Base-by-base conservation (phyloP, 2,329 filamentous ascomycete genomes). In the Cyclaneusma minus region DNA sequence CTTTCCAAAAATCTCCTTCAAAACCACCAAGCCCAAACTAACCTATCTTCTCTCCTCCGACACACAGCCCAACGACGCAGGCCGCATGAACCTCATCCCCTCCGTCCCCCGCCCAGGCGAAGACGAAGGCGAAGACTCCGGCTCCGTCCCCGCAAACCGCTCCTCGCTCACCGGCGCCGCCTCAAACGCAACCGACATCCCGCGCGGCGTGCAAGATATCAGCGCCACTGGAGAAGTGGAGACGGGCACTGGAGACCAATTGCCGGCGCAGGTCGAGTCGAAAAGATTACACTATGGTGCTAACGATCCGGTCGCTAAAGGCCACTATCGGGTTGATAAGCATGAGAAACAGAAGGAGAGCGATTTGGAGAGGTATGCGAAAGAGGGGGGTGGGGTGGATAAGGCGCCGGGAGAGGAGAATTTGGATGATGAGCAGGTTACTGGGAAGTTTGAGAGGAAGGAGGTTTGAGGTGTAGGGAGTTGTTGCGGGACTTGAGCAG, bases 31-130 rank as follows among this genome's bases (percentile, higher is more conserved):
- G n/a, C n/a, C n/a, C n/a, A n/a, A n/a, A n/a, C n/a, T n/a, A n/a
- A n/a, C n/a, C n/a, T n/a, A n/a, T n/a, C n/a, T n/a, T n/a, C n/a
- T 61, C 18, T n/a, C n/a, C n/a, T n/a, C n/a, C n/a, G n/a, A n/a
- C n/a, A n/a, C n/a, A n/a, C n/a, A n/a, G n/a, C 60, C 60, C 28
- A 48, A 52, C 29, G 57, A 62, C 35, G 56, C 60, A 21, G 58
- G 56, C 29, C 45, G 52, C 14, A 46, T 50, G 35, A 52, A 53
- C 35, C 45, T 46, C 25, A 58, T 64, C 32, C 56, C 58, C 9
- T 63, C 60, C 3, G 51, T 56, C 3, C 50, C 60, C 13, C 53
- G 56, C 5, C 58, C 58, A 2, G 56, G 61, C 35, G 56, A 64
- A 34, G 42, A 44, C 8, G 37, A 41, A 22, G 44, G 53, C 21